Evolutionary conservation across 2,329 filamentous ascomycete species (phyloP).

Genomic region (Ramichloridium luteum): DNA sequence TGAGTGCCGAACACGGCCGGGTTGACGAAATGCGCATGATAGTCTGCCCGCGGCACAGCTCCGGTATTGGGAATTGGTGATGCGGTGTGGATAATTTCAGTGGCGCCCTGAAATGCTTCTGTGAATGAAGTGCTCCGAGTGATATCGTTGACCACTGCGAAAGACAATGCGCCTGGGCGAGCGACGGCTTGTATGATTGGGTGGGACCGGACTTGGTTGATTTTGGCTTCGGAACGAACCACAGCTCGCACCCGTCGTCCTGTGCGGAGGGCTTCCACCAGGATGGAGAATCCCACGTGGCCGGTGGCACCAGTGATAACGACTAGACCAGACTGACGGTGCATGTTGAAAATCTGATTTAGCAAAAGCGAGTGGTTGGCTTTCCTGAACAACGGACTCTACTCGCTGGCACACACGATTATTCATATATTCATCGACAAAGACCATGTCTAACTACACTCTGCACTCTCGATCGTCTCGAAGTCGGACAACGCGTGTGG

Average conservation of each 20-base stretch:
- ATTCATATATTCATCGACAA: too few species aligned
- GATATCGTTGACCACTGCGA: constrained; percentile 25
- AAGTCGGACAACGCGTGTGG: too few species aligned
- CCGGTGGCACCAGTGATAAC: constrained; percentile 30
- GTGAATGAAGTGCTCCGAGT: constrained; percentile 23
- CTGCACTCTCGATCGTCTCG: too few species aligned
- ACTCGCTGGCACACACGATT: too few species aligned
- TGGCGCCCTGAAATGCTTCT: constrained; percentile 22
- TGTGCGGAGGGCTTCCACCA: constrained; percentile 22
- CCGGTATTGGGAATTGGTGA: constrained; percentile 13
- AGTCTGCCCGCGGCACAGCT: constrained; percentile 3
- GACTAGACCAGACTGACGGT: too few species aligned
- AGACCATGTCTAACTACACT: too few species aligned
- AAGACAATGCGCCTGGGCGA: constrained; percentile 20
- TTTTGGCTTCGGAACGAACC: constrained; percentile 25
- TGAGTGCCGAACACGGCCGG: constrained; percentile 27
- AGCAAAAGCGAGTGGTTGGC: too few species aligned
- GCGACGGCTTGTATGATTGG: constrained; percentile 19
- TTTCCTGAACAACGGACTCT: too few species aligned
- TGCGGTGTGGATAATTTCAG: constrained; percentile 21
- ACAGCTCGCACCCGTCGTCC: constrained; percentile 29
- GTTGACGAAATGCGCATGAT: too few species aligned
- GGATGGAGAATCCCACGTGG: constrained; percentile 26
- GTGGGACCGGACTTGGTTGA: constrained; percentile 17
- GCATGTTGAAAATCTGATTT: too few species aligned